Percentiles rank a stretch among this genome's conserved stretches.
Evolutionary conservation across 441 rosid species (phyloP).

Genomic region (Syzygium syzygioides): DNA sequence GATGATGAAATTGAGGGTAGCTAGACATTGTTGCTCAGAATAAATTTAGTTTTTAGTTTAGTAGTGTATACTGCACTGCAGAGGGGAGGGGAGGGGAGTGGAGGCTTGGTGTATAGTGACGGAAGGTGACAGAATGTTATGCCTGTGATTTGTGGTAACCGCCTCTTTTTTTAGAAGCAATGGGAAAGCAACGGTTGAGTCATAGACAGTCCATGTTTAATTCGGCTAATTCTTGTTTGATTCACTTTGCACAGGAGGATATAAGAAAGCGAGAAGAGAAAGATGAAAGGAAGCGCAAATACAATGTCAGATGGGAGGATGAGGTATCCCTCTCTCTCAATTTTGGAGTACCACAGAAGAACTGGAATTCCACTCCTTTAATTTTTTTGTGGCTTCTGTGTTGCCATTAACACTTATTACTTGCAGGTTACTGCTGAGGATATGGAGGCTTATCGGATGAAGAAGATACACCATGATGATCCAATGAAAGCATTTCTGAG

Average conservation of each 20-base stretch:
- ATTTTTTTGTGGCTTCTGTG: background rate
- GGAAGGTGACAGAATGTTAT: background rate
- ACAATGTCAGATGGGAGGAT: constrained; percentile 74
- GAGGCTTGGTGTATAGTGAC: too few relatives aligned
- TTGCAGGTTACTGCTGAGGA: constrained; percentile 73
- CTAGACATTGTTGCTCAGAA: background rate
- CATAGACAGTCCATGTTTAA: background rate
- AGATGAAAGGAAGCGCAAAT: constrained; percentile 91
- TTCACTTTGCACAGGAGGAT: constrained; percentile 48
- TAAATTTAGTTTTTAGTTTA: background rate
- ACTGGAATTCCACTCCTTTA: background rate
- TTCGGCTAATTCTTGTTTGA: background rate
- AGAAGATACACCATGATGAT: constrained; percentile 66
- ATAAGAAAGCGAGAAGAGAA: constrained; percentile 58
- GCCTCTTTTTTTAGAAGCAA: background rate
- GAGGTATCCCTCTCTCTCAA: constrained; percentile 38
- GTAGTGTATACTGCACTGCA: background rate
- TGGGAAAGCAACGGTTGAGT: background rate
- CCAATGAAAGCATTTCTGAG: constrained; percentile 72
- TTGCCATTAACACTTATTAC: background rate
- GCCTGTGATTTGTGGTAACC: background rate
- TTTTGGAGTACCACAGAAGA: background rate
- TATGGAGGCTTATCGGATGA: constrained; percentile 94
- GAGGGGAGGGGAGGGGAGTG: background rate
- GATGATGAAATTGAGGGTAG: background rate